These are phyloP conservation scores for Tritrichomonas musculus DNA, from an alignment of 208 protist species.

Conservation along the genomic window DNA sequence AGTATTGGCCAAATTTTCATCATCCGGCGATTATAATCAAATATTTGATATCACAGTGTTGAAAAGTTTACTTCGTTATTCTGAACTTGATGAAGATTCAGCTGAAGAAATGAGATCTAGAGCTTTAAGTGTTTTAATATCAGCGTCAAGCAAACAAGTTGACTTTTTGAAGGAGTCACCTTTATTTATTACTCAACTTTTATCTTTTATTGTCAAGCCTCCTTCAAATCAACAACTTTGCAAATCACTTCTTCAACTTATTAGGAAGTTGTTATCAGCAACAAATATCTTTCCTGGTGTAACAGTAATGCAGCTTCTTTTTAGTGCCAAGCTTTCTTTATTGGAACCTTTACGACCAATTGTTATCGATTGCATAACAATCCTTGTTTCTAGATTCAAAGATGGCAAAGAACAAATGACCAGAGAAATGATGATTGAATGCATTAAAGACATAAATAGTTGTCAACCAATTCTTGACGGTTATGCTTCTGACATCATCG, in stretches of 20 bases:
- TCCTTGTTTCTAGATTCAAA: no score
- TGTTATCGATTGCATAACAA: no score
- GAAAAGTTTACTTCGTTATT: not conserved
- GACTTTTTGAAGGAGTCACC: not conserved
- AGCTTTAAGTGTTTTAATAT: not conserved
- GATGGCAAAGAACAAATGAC: no score
- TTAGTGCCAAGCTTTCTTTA: not conserved
- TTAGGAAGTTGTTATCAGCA: not conserved
- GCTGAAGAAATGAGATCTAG: not conserved
- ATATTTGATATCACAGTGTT: not conserved
- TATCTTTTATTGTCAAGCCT: not conserved
- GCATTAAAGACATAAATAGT: no score
- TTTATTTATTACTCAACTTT: not conserved
- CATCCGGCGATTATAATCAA: no score
- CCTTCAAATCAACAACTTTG: not conserved
- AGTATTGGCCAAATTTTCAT: not conserved
- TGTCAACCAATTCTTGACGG: no score
- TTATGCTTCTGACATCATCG: no score
- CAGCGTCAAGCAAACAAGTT: not conserved
- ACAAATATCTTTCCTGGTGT: not conserved
- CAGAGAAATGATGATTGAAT: no score
- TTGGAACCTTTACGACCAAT: no score
- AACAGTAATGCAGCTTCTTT: not conserved
- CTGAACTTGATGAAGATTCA: not conserved
- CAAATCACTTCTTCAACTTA: not conserved